Conservation (phyloP, 805 yeast genomes). For the Helenozyma baotianmanensis region DNA sequence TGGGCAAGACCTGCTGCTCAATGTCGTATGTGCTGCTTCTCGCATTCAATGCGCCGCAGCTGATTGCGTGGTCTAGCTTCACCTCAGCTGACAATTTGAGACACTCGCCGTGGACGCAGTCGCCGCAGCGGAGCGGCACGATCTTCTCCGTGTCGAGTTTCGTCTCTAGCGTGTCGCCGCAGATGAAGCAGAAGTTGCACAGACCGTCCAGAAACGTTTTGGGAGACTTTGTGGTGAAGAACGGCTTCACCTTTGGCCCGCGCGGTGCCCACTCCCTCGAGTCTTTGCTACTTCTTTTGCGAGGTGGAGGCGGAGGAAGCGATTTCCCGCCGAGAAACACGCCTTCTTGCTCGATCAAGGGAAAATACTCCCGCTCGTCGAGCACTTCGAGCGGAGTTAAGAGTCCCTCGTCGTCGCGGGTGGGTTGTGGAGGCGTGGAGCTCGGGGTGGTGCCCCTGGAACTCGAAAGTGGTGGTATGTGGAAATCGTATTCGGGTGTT, state of each 20-base stretch:
- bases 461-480: too few species aligned
- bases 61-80: constrained; percentile 7
- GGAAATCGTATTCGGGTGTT: constrained; percentile 8
- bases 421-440: too few species aligned
- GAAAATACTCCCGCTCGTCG: constrained; percentile 10
- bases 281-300: constrained; percentile 3
- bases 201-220: too few species aligned
- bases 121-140: constrained; percentile 50
- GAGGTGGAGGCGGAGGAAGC: constrained; percentile 18
- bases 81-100: constrained; percentile 20
- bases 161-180: constrained; percentile 47
- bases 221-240: constrained; percentile 2
- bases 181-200: constrained; percentile 38
- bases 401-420: too few species aligned
- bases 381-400: constrained; percentile 16
- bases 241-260: constrained; percentile 10
- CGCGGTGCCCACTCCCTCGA: background rate
- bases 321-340: constrained; percentile 10
- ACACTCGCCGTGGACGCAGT: constrained; percentile 57
- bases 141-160: constrained; percentile 43
- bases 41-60: background rate
- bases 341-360: constrained; percentile 9
- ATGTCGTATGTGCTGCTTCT: background rate
- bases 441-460: too few species aligned
- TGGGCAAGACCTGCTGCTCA: constrained; percentile 6